A percentile compares a stretch with the other conserved stretches of the same genome.
These are phyloP conservation scores for Gnomoniopsis sp. DNA, from an alignment of 2,329 filamentous ascomycete species.

Conservation along the genomic window DNA sequence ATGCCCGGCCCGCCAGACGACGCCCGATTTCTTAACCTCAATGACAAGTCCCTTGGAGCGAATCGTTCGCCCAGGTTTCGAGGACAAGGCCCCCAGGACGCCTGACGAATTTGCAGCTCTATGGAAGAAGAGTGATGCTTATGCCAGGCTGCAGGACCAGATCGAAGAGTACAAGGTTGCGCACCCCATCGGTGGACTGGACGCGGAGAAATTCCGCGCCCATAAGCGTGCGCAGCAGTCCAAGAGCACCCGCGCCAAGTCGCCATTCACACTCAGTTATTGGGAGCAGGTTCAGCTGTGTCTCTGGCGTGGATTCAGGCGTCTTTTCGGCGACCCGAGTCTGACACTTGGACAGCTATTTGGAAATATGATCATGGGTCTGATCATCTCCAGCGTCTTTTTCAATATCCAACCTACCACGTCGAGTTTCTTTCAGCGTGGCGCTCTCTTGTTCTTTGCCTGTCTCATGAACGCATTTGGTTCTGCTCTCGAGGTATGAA, in stretches of 20 bases:
- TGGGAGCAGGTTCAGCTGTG: constrained; percentile 74
- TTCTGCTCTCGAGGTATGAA: constrained; percentile 65
- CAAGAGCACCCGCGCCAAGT: constrained; percentile 59
- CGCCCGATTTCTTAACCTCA: constrained; percentile 69
- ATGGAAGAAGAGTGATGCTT: constrained; percentile 55
- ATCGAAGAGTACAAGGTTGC: constrained; percentile 53
- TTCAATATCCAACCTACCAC: constrained; percentile 68
- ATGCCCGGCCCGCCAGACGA: constrained; percentile 64
- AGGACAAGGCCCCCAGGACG: constrained; percentile 54
- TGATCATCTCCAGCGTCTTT: constrained; percentile 79
- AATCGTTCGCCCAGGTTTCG: constrained; percentile 51
- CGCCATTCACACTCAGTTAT: constrained; percentile 80
- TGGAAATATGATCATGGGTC: constrained; percentile 71
- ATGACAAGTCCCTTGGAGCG: constrained; percentile 61
- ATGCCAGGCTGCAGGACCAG: constrained; percentile 47
- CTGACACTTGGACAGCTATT: constrained; percentile 66
- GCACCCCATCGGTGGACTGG: constrained; percentile 53
- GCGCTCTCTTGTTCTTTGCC: constrained; percentile 82
- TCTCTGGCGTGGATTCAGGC: constrained; percentile 74
- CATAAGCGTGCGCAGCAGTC: constrained; percentile 53
- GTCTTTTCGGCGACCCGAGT: constrained; percentile 72
- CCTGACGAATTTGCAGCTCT: constrained; percentile 58
- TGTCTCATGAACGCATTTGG: constrained; percentile 83
- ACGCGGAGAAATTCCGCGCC: constrained; percentile 55
- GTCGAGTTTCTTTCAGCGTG: constrained; percentile 72